Base-by-base conservation (phyloP, 345 rosid species). In the Sisymbrium irio region DNA sequence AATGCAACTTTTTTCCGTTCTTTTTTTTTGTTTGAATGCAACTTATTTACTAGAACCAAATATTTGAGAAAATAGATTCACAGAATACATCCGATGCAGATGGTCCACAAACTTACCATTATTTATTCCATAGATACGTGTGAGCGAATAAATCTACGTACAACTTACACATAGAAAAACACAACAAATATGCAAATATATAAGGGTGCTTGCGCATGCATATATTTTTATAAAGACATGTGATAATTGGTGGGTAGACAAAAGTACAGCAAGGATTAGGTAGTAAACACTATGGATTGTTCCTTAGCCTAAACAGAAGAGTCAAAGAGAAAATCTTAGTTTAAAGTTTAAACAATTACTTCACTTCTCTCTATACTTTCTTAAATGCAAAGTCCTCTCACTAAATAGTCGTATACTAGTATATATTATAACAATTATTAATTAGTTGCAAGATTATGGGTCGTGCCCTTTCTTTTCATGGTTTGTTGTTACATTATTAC, bases 251-350 rank as follows among this genome's bases (percentile, higher is more conserved):
- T 67, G 75, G 67, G 69, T 68, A 76, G 80, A 53, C 72, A 84
- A 62, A 65, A 66, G 66, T 74, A 75, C 81, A 46, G 81, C 71
- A 42, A 60, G 36, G 78, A 79, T 82, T 77, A 77, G 80, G 83
- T 69, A 69, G 77, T 74, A 67, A 72, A 78, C 68, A 69, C 77
- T 41, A 76, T 35, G 78, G 80, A 76, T 80, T 73, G 78, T 73
- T 70, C 76, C 55, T 73, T 65, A 50, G 76, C 78, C 76, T 75
- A 73, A 83, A 70, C 64, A 75, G 68, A 78, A 70, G 77, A 56
- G 77, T 55, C 56, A 42, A 53, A 74, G 45, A 57, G 78, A 80
- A 80, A 80, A 85, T 81, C 84, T 80, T 75, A 74, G 77, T 78
- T 67, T 77, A 30, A 57, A 71, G 57, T 58, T 39, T 71, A 71